These are phyloP conservation scores for Spraguea lophii DNA, from an alignment of 371 early-diverging fungal species.

Conservation along the genomic window DNA sequence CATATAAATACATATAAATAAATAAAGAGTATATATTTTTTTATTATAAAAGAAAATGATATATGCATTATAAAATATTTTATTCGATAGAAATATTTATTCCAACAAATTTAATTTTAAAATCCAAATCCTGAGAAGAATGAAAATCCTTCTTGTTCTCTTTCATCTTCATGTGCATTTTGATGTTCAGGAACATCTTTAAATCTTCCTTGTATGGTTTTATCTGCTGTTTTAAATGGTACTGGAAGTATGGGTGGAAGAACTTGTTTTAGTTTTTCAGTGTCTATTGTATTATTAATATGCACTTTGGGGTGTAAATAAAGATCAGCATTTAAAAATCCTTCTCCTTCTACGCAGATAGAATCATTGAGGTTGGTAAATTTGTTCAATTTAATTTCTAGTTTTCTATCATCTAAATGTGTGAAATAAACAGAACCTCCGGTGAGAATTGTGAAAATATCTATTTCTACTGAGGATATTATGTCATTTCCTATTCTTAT, in stretches of 20 bases:
- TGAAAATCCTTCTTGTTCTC: slow-evolving; percentile 10
- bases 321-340: slow-evolving; percentile 17
- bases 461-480: slow-evolving; percentile 15
- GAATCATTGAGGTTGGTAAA: slow-evolving; percentile 14
- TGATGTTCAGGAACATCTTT: neutral
- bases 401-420: slow-evolving; percentile 22
- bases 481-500: slow-evolving; percentile 20
- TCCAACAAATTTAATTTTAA: too few species aligned
- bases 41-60: too few species aligned
- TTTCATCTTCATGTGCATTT: slow-evolving; percentile 1
- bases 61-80: too few species aligned
- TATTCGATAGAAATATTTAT: too few species aligned
- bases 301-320: slow-evolving; percentile 16
- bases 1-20: too few species aligned
- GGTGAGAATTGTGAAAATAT: slow-evolving; percentile 13
- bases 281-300: slow-evolving; percentile 11
- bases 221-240: too few species aligned
- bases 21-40: too few species aligned
- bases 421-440: slow-evolving; percentile 25
- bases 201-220: neutral
- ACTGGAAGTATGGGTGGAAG: slow-evolving; percentile 1
- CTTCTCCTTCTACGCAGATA: slow-evolving; percentile 21
- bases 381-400: slow-evolving; percentile 14
- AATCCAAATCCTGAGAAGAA: slow-evolving; percentile 11
- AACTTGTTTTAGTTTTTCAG: slow-evolving; percentile 5